Base-by-base conservation (phyloP, 768 basidiomycete genomes). In the Macrocybe gigantea region DNA sequence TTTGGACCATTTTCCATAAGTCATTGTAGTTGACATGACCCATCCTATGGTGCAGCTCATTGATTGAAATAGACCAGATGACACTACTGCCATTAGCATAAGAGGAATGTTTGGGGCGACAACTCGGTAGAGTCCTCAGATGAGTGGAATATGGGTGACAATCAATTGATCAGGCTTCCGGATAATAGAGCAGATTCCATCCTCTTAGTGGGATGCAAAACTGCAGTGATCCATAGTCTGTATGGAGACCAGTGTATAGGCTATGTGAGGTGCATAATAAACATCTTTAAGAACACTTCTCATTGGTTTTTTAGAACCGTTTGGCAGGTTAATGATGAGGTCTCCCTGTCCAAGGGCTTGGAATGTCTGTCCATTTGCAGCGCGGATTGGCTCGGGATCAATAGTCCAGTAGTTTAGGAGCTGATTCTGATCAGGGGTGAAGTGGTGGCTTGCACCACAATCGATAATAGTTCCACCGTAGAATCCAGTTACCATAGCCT, bases 221-320 rank as follows among this genome's bases (percentile, higher is more conserved):
- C 70, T 66, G 5, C 35, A 36, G 0, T 72, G 59, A 44, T 72
- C 67, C 7, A 74, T 60, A 31, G 51, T 33, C 5, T 68, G 66
- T 46, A 70, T 55, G 1, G 67, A 69, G 6, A 70, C 51, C 1
- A 73, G 59, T 8, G 65, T 72, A 47, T 67, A 69, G 2, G 64
- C 62, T 5, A 70, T 59, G 14, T 68, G 63, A 0, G 65, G 69
- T 6, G 68, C 61, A 47, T 70, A 69, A 5, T 70, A 53, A n/a
- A 71, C 67, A n/a, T n/a, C n/a, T 38, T 69, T 55, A 2, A 52
- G 61, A 12, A 72, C 55, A 4, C 48, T 45, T 2, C 68, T 43
- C 10, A 58, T 51, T 5, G 55, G 54, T 36, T 45, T 12, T 38
- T 63, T 53, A 13, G 51, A 52, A 35, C 65, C 65, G 53, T 68